A percentile compares a stretch with the other conserved stretches of the same genome.
phyloP scores from a whole-genome alignment of 306 rosid species.

The Quercus dentata region DNA sequence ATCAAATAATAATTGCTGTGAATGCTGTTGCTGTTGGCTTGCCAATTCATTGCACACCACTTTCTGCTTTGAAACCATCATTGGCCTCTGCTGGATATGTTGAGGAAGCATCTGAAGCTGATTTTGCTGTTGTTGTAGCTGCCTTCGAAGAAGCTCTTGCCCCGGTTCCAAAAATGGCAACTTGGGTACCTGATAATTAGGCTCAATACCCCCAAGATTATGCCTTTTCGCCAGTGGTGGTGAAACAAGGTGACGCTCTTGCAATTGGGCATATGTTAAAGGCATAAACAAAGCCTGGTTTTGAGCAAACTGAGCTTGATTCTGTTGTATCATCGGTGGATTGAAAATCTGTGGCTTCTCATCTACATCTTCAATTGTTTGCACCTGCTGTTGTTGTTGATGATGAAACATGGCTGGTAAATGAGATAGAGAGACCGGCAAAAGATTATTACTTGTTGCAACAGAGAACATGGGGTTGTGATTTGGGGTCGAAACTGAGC shows the following conservation, averaged over 20 bases:
- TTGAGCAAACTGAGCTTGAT: conserved; percentile 51
- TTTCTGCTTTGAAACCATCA: conserved; percentile 45
- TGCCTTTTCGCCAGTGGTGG: conserved; percentile 63
- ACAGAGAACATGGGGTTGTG: conserved; percentile 30
- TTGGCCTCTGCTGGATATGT: conserved; percentile 51
- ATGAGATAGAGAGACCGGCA: conserved; percentile 31
- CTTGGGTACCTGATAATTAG: conserved; percentile 39
- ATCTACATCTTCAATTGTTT: conserved; percentile 41
- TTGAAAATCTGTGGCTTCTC: conserved; percentile 60
- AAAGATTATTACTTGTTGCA: conserved; percentile 31
- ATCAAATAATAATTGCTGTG: conserved; percentile 61
- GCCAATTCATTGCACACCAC: conserved; percentile 53
- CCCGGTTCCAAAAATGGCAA: conserved; percentile 43
- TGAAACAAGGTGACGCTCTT: conserved; percentile 50
- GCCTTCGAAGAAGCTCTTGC: conserved; percentile 41
- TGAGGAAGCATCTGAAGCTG: conserved; percentile 60
- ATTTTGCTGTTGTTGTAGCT: conserved; percentile 30
- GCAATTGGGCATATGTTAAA: conserved; percentile 44
- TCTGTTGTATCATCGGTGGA: conserved; percentile 53
- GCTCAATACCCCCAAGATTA: conserved; percentile 42
- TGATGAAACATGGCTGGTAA: conserved; percentile 38
- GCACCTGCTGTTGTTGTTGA: conserved; percentile 16
- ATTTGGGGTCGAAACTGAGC: conserved; percentile 23
- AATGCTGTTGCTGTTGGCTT: conserved; percentile 66
- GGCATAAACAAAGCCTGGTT: conserved; percentile 62